Evolutionary conservation across 306 rosid species (phyloP), one percentile per base, ranked within the genome.

Genomic region (Abrus precatorius): DNA sequence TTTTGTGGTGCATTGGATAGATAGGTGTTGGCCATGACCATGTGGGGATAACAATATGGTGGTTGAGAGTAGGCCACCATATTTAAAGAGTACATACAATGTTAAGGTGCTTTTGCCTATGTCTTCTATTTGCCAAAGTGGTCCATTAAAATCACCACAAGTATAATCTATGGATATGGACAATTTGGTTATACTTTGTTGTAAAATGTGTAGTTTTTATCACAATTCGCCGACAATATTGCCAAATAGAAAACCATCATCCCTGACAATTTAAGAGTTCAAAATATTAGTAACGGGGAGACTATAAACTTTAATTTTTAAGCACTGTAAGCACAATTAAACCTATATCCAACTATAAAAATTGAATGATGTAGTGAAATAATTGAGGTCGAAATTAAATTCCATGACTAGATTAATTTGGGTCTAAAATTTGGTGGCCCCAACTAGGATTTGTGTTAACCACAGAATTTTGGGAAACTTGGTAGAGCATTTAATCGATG

Each of bases 1-100:
- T 20, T 7, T 82, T 41, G 44, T 2, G 68, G 34, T 1, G 52
- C 34, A 72, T 36, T 50, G 60, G 82, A 67, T 50, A 14, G 84
- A 74, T 49, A 78, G 40, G 55, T 0, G 32, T 34, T 65, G 45
- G 67, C 1, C 66, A 83, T 43, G 75, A 48, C 20, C 52, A 73
- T 75, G 85, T 84, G 69, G 85, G 78, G 68, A 84, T 84, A 84
- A 75, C 84, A 75, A 84, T 20, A 20, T 36, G 72, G 79, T 84
- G 5, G 82, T 64, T 80, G 65, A 75, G 80, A 79, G 78, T 79
- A 68, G 82, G 54, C 57, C 75, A 80, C 81, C 74, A 67, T 67
- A 49, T 73, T 79, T 49, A 4, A 48, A 36, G 60, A 52, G 70
- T 34, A 45, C 54, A 44, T 44, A 44, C 64, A 66, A 2, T 65